A percentile compares a stretch with the other conserved stretches of the same genome.
phyloP scores from a whole-genome alignment of 202 grass and related monocot genomes.

The Miscanthus sacchariflorus region DNA sequence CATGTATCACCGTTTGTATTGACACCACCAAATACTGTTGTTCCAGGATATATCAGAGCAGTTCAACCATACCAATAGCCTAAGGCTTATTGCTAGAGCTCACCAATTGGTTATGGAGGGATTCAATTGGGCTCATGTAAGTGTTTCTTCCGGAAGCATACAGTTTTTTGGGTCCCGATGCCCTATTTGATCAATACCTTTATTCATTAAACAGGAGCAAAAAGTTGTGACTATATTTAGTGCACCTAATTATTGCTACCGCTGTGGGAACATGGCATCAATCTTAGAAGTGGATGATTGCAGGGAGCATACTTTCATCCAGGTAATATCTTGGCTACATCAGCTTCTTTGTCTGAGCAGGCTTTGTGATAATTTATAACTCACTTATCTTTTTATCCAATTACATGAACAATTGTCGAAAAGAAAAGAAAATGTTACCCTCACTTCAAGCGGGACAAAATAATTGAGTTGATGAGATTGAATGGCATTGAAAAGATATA shows the following conservation, averaged over 20 bases:
- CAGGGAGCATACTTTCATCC: constrained; percentile 94
- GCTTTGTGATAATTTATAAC: constrained; percentile 14
- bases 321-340: constrained; percentile 53
- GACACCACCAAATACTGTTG: constrained; percentile 34
- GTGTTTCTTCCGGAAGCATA: constrained; percentile 32
- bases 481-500: neutral
- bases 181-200: constrained; percentile 40
- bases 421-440: neutral
- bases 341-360: neutral
- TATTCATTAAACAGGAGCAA: constrained; percentile 80
- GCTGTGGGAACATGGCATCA: constrained; percentile 97
- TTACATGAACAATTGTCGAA: neutral
- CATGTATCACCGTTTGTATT: neutral
- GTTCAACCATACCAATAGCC: constrained; percentile 97
- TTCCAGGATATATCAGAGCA: constrained; percentile 98
- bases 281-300: constrained; percentile 99
- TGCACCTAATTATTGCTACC: constrained; percentile 98
- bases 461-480: neutral
- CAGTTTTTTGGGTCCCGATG: neutral
- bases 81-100: constrained; percentile 96
- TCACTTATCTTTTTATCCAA: neutral
- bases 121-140: constrained; percentile 99
- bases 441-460: neutral
- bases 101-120: constrained; percentile 99
- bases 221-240: constrained; percentile 99